Evolutionary conservation across 2,329 filamentous ascomycete genomes (phyloP), one percentile per base, ranked within the genome.

Genomic region (Ceratocystis huliohia): DNA sequence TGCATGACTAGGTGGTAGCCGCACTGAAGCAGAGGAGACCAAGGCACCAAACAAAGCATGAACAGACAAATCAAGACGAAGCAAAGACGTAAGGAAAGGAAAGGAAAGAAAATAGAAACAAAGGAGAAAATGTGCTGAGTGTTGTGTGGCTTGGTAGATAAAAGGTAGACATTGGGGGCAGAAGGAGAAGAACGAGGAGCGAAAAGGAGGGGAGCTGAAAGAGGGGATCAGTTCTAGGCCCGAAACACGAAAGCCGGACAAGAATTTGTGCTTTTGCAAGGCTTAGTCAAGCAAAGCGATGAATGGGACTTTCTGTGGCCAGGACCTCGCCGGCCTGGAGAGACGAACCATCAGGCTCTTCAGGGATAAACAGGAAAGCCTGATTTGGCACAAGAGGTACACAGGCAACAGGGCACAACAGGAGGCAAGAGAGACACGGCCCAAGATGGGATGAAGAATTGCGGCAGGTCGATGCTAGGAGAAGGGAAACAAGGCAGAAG

Each of bases 171-270:
- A 33, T 28, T 41, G 56, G 28, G 30, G 30, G 56, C 28, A 59
- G 28, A 28, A 46, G 44, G 45, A 63, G 5, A 30, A 63, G 5
- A 30, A 30, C 17, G n/a, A 45, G 61, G 59, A 46, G 50, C 37
- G 37, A 25, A 56, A 56, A 56, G 50, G 56, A 59, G 56, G 56
- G 28, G 15, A 59, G 56, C 56, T 59, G 56, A 59, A 59, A 37
- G 56, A 59, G 56, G 56, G 56, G 56, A 59, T 59, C 33, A 8
- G 56, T 37, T 59, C 56, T 62, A 28, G 37, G 59, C 59, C 37
- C 56, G 56, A 59, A 59, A 59, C 56, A 37, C 28, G 20, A 37
- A 41, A 25, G 48, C 48, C 25, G 48, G 15, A 15, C 48, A 25
- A 10, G 48, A 28, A 28, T 53, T 28, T 53, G 48, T 22, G 48